Evolutionary conservation across 192 early-diverging fungal species (phyloP).

Genomic region (Backusella australiensis): DNA sequence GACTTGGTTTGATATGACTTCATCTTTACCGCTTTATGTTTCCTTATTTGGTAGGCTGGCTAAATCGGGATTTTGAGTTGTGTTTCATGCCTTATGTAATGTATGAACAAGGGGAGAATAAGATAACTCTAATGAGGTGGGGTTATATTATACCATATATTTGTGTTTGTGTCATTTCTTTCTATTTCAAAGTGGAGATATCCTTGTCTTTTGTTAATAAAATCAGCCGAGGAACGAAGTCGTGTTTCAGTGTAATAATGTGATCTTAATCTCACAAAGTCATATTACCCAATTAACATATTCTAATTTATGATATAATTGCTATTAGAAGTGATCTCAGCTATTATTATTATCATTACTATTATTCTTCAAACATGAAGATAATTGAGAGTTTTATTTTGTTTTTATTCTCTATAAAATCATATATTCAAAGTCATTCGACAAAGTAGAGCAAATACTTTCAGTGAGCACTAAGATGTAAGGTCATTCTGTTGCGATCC

Average conservation of each 20-base stretch:
- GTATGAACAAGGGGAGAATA: neutral
- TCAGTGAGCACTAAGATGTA: neutral
- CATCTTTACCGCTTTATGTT: neutral
- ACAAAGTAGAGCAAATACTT: neutral
- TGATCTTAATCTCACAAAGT: neutral
- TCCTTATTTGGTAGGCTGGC: neutral
- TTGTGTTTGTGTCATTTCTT: neutral
- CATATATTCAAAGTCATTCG: too few species aligned
- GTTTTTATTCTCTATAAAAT: too few species aligned
- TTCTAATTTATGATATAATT: neutral
- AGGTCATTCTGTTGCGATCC: neutral
- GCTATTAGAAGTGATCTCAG: neutral
- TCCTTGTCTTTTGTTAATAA: neutral
- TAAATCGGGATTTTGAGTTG: neutral
- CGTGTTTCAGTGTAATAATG: slow-evolving; percentile 1
- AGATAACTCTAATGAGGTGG: neutral
- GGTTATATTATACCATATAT: neutral
- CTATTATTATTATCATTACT: too few species aligned
- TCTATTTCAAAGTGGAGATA: neutral
- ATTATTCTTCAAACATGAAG: too few species aligned
- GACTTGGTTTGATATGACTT: neutral
- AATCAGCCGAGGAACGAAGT: slow-evolving; percentile 2
- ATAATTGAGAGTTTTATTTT: too few species aligned
- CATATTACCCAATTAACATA: neutral
- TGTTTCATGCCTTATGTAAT: neutral